Evolutionary conservation across 2,329 filamentous ascomycete genomes (phyloP), one percentile per base, ranked within the genome.

Genomic region (Emergomyces pasteurianus): DNA sequence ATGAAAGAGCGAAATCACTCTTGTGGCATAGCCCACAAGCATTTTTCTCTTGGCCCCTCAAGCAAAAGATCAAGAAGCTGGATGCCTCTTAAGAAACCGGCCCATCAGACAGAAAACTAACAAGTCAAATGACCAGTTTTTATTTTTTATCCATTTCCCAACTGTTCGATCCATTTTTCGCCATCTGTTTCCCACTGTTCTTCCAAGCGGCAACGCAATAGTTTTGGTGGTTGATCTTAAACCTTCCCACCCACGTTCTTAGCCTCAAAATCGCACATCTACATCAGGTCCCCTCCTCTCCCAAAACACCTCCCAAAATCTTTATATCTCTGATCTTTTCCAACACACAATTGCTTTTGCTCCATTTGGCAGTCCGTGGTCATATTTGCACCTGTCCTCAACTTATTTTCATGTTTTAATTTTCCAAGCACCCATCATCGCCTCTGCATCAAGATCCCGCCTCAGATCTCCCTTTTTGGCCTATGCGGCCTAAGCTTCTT

Each of bases 291-390:
- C 14, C 5, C 34, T 36, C 58, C 26, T 8, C 43, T 47, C 21
- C 40, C 43, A 18, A 42, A 50, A 28, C 3, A 28, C 28, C n/a
- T 16, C 47, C 34, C 18, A 2, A 59, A 52, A 59, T 38, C 34
- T 18, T n/a, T 42, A 3, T 23, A 36, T 31, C 46, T 52, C 58
- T 59, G 58, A 59, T 59, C 58, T 59, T 59, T 50, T 26, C 31
- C 47, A 52, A 53, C 58, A 52, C 58, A 53, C 58, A n/a, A 28
- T 16, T 42, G 21, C 18, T 59, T 53, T 53, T 4, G 26, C 2
- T 26, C 12, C 47, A 40, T 52, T 59, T 31, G 6, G 5, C n/a
- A 40, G 28, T 40, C 14, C 21, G 21, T 36, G 38, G 14, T 28
- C 23, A 57, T 28, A 57, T 57, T 26, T 31, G 14, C 21, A 14